phyloP scores from a whole-genome alignment of 768 basidiomycete species.

The Hypholoma sublateritium region DNA sequence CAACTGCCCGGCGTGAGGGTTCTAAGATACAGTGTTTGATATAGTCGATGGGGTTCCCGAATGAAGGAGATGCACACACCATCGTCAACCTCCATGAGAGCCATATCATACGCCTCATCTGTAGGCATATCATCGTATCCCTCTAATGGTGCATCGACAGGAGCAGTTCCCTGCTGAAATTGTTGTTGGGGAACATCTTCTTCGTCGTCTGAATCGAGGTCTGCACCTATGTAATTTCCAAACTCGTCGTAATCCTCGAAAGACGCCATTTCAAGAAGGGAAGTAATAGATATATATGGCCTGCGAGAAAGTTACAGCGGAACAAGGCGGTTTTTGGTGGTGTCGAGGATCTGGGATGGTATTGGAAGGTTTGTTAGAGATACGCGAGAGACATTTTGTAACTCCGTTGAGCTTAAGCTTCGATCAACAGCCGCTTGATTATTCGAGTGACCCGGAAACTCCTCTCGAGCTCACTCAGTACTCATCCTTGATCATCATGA shows the following conservation, averaged over 20 bases:
- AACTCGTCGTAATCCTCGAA: constrained; percentile 92
- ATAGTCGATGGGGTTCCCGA: neutral
- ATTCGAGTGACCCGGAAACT: neutral
- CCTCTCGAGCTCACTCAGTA: neutral
- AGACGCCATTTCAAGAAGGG: constrained; percentile 36
- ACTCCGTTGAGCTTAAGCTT: constrained; percentile 26
- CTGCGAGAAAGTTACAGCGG: neutral
- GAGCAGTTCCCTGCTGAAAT: constrained; percentile 29
- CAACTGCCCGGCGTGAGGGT: constrained; percentile 76
- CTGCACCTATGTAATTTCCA: constrained; percentile 96
- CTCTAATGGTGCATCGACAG: constrained; percentile 61
- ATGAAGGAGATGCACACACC: constrained; percentile 41
- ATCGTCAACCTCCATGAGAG: constrained; percentile 87
- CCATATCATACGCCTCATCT: constrained; percentile 52
- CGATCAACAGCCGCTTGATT: constrained; percentile 2
- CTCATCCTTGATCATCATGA: constrained; percentile 23
- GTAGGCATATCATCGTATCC: constrained; percentile 78
- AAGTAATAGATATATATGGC: neutral
- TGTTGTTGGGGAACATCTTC: constrained; percentile 50
- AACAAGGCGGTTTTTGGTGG: neutral
- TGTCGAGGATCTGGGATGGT: too few species aligned
- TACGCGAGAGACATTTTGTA: constrained; percentile 25
- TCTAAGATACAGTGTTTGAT: constrained; percentile 39
- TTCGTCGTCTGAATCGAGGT: constrained; percentile 87
- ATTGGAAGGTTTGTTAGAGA: neutral